Evolutionary conservation across 495 filamentous ascomycete species (phyloP).

Genomic region (Daldinia loculata): DNA sequence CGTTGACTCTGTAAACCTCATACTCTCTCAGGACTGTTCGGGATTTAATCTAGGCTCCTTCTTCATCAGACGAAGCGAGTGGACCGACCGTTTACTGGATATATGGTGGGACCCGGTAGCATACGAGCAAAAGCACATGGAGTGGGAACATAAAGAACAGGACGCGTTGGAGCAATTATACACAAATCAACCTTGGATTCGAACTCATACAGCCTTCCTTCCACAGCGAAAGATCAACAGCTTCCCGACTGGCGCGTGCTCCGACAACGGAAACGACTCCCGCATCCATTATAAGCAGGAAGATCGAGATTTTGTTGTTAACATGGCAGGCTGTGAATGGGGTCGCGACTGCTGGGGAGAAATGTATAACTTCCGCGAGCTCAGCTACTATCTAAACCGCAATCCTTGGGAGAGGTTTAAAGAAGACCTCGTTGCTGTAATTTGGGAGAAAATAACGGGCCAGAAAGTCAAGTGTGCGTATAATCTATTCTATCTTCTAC

Average conservation of each 20-base stretch:
- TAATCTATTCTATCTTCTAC: neutral
- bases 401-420: conserved; percentile 78
- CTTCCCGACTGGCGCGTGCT: conserved; percentile 89
- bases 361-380: conserved; percentile 90
- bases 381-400: conserved; percentile 86
- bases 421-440: conserved; percentile 62
- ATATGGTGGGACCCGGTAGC: conserved; percentile 99
- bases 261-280: conserved; percentile 73
- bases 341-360: conserved; percentile 98
- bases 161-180: conserved; percentile 95
- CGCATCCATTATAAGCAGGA: conserved; percentile 85
- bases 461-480: conserved; percentile 60
- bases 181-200: conserved; percentile 89
- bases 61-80: conserved; percentile 82
- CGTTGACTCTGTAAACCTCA: conserved; percentile 78
- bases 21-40: conserved; percentile 92
- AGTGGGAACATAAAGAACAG: conserved; percentile 99
- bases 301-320: conserved; percentile 94
- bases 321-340: conserved; percentile 98
- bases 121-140: conserved; percentile 99
- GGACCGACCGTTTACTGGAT: conserved; percentile 92
- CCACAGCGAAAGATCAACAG: conserved; percentile 93
- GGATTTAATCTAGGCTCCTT: conserved; percentile 98
- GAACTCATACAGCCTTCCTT: conserved; percentile 86
- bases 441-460: conserved; percentile 65